Conservation (phyloP, 345 rosid genomes). For the Clarkia xantiana region DNA sequence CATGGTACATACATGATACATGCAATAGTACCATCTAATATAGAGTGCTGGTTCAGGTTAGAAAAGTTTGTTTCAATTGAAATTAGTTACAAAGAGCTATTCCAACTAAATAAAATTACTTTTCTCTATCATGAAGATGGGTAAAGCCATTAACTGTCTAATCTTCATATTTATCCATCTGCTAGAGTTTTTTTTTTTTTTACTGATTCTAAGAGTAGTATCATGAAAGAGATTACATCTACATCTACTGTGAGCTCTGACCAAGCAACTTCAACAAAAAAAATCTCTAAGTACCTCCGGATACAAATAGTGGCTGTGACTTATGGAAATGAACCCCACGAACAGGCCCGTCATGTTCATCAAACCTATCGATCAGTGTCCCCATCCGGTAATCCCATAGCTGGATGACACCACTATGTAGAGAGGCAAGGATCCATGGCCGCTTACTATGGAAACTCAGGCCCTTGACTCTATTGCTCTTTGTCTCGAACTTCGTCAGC, state of each 20-base stretch:
- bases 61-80: no score
- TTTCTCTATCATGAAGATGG: no score
- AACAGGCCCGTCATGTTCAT: slow-evolving; percentile 98
- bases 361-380: slow-evolving; percentile 81
- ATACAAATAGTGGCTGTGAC: slow-evolving; percentile 86
- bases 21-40: no score
- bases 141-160: no score
- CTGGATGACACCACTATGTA: slow-evolving; percentile 98
- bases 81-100: no score
- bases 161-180: no score
- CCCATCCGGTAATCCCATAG: slow-evolving; percentile 99
- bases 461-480: slow-evolving; percentile 96
- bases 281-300: slow-evolving; percentile 46
- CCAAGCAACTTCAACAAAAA: background rate
- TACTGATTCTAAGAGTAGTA: no score
- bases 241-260: background rate
- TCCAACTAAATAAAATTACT: no score
- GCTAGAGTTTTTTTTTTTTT: no score
- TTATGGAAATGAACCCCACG: slow-evolving; percentile 95
- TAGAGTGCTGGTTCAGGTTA: no score
- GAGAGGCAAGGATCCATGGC: slow-evolving; percentile 98
- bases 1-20: no score
- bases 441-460: slow-evolving; percentile 88
- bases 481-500: slow-evolving; percentile 97
- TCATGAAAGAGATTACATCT: no score